phyloP scores from a whole-genome alignment of 441 rosid species.

The Erodium chrysanthum region DNA sequence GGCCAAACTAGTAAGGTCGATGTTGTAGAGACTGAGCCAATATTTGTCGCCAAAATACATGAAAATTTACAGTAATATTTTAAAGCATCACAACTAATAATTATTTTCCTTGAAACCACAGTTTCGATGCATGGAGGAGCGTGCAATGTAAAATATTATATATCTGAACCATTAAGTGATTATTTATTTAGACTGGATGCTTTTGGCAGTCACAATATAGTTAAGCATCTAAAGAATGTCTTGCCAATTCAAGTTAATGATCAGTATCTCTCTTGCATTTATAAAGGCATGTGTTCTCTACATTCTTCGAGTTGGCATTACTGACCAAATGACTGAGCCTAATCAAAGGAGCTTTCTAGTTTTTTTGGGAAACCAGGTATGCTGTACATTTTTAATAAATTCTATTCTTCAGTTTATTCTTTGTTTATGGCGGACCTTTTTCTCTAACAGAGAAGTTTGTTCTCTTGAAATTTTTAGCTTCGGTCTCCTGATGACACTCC shows the following conservation, averaged over 20 bases:
- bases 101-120: too few species aligned
- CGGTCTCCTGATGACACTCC: constrained; percentile 61
- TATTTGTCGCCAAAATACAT: too few species aligned
- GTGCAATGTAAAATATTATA: background rate
- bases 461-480: constrained; percentile 47
- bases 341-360: constrained; percentile 83
- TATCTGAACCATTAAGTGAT: background rate
- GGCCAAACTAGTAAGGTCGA: too few species aligned
- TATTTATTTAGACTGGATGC: background rate
- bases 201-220: background rate
- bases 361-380: constrained; percentile 79
- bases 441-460: background rate
- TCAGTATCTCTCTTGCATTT: constrained; percentile 19
- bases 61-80: too few species aligned
- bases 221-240: constrained; percentile 10
- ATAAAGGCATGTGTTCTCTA: constrained; percentile 91
- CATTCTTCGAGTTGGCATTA: constrained; percentile 79
- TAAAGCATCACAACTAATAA: too few species aligned
- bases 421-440: background rate
- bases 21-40: too few species aligned
- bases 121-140: too few species aligned
- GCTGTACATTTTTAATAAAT: constrained; percentile 5
- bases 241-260: constrained; percentile 20
- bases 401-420: background rate
- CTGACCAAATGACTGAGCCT: constrained; percentile 93